Base-by-base conservation (phyloP, 441 rosid genomes). In the Daphne laureola region DNA sequence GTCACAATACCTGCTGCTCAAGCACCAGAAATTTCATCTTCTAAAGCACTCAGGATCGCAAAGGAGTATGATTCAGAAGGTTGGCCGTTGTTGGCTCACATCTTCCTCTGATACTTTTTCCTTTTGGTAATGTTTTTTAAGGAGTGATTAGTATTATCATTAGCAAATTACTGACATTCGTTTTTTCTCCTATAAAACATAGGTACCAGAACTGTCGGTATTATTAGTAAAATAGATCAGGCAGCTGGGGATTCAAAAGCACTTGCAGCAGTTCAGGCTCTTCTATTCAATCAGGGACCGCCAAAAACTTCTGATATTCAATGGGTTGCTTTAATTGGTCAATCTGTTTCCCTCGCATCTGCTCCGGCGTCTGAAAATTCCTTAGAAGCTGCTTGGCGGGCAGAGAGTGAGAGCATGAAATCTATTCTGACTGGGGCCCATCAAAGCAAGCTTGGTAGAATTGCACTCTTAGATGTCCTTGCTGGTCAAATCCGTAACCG, bases 281-380 rank as follows among this genome's bases (percentile, higher is more conserved):
- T 88, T 40, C 72, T 91, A 43, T 65, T 72, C 67, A 88, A 91
- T 58, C 86, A 82, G 72, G 98, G 98, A 43, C 98, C 95, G 5
- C 75, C 95, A 17, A 91, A 82, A 77, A 86, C 98, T 53, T 63
- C 82, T 35, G 96, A 88, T 63, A 91, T 91, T 53, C 93, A 84
- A 5, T 91, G 98, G 98, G 90, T 88, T 75, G 98, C 96, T 58
- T 71, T 91, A 71, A 88, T 91, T 63, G 98, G 96, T 23, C 98
- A 91, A 63, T 84, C 98, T 52, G 96, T 91, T 45, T 65, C 98
- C 15, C 88, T 91, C 12, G 88, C 95, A 50, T 76, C 98, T 54
- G 79, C 90, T 45, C 84, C 83, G 65, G 71, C 78, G 17, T 61
- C 85, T 36, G 96, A 91, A 64, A 91, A 72, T 71, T 86, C 98